phyloP scores from a whole-genome alignment of 2,329 filamentous ascomycete genomes.

The Claviceps africana region DNA sequence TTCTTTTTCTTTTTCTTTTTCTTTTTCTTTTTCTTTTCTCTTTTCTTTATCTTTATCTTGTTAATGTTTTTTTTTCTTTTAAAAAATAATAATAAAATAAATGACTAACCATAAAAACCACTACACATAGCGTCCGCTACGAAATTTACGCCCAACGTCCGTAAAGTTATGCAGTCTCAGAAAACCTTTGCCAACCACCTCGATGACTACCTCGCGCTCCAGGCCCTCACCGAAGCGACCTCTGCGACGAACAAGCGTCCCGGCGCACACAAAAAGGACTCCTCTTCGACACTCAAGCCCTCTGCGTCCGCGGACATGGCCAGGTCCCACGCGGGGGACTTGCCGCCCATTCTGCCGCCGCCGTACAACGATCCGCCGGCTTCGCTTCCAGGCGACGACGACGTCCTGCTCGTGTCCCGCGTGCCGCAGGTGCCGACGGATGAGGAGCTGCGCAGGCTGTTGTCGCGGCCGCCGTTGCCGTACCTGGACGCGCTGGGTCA shows the following conservation, averaged over 20 bases:
- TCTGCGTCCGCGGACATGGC: constrained; percentile 12
- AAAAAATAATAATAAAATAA: not conserved
- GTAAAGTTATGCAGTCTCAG: constrained; percentile 65
- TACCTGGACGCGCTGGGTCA: constrained; percentile 49
- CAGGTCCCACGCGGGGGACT: constrained; percentile 14
- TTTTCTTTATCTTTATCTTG: too few relatives aligned
- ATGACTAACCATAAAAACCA: not conserved
- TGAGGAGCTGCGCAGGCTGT: constrained; percentile 48
- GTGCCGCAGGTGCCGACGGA: constrained; percentile 45
- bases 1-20: too few relatives aligned
- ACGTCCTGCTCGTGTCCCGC: constrained; percentile 43
- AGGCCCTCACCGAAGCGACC: constrained; percentile 28
- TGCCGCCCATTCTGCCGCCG: constrained; percentile 21
- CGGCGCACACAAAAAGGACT: constrained; percentile 14
- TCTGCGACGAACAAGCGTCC: constrained; percentile 17
- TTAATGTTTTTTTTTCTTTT: too few relatives aligned
- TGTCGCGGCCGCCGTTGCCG: constrained; percentile 49
- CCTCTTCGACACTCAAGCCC: constrained; percentile 8
- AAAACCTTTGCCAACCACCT: constrained; percentile 76
- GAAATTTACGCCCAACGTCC: constrained; percentile 55
- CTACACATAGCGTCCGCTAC: constrained; percentile 23
- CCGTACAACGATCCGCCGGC: constrained; percentile 20
- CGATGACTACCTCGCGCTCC: constrained; percentile 60
- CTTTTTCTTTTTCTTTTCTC: too few relatives aligned
- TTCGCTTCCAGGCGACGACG: constrained; percentile 33